Base-by-base conservation (phyloP, 768 basidiomycete species). In the Pleurotus salmoneostramineus region DNA sequence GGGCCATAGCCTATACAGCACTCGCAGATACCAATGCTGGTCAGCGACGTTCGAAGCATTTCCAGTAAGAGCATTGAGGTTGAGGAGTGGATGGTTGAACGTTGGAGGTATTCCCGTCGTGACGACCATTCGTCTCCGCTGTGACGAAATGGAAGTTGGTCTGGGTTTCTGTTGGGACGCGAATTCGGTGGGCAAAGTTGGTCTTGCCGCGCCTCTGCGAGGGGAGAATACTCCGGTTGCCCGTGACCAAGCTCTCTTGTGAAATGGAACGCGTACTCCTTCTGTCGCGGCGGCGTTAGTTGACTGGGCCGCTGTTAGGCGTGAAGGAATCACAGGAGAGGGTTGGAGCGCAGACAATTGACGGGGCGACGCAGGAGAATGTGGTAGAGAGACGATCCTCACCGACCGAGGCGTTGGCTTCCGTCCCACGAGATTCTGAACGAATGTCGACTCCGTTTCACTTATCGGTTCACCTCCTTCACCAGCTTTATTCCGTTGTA, bases 341-440 rank as follows among this genome's bases (percentile, higher is more conserved):
- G 40, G 52, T 27, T 55, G 52, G 2, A 42, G 52, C 10, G 37
- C 36, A 17, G 52, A 43, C 32, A 33, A 14, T 27, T 33, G 33
- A 14, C 33, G 33, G n/a, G 50, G 50, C 12, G 50, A 51, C 10
- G 52, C 71, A 15, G 73, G 69, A 31, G 79, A 72, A 57, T 86
- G 79, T 62, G 85, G 82, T 50, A 91, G 71, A 61, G 83, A 88
- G 63, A 93, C 87, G 57, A 93, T 90, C 60, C 91, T 84, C 12
- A 93, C 88, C 1, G 89, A 91, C 32, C 91, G 85, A 17, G 89
- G 88, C 0, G 89, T 90, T 0, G 91, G 81, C 63, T 84, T 89
- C 42, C 91, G 80, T n/a, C 91, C 91, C 34, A 84, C 80, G 5
- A 76, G 56, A 52, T 73, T 72, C 12, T 72, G 73, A 14, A 67